phyloP scores from a whole-genome alignment of 768 basidiomycete genomes.

The Leccinum obscurum region DNA sequence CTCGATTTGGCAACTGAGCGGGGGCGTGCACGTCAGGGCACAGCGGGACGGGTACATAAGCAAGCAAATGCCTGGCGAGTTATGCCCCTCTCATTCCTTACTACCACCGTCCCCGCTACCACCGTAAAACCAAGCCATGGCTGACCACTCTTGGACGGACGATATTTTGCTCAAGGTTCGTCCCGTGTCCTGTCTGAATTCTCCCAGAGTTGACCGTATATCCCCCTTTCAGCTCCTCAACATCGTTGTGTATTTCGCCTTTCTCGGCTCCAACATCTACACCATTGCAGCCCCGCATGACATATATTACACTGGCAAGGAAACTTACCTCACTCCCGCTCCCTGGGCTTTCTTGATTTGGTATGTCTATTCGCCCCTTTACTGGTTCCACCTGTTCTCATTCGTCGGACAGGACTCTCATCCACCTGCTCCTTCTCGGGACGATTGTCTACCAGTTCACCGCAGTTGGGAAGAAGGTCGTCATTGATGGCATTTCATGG shows the following conservation, averaged over 20 bases:
- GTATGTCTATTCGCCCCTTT: conserved; percentile 38
- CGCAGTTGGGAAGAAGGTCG: conserved; percentile 67
- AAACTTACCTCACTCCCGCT: conserved; percentile 94
- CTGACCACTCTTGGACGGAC: conserved; percentile 67
- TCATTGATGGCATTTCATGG: conserved; percentile 90
- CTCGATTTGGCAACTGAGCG: conserved; percentile 13
- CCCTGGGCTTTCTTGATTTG: conserved; percentile 92
- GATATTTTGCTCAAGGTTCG: conserved; percentile 77
- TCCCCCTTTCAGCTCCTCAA: conserved; percentile 58
- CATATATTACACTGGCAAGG: conserved; percentile 71
- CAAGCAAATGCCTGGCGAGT: conserved; percentile 20
- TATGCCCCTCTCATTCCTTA: conserved; percentile 21
- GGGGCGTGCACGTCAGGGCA: conserved; percentile 24
- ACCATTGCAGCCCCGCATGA: conserved; percentile 74
- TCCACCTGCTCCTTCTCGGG: conserved; percentile 89
- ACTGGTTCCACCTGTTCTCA: conserved; percentile 10
- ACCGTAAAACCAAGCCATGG: conserved; percentile 37
- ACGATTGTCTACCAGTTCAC: conserved; percentile 91
- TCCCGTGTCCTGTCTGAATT: background rate
- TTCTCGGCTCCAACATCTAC: conserved; percentile 91
- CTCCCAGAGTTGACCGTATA: background rate
- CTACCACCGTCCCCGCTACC: conserved; percentile 7
- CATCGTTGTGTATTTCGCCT: conserved; percentile 78
- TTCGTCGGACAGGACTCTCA: conserved; percentile 61
- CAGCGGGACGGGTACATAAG: conserved; percentile 28